These are phyloP conservation scores for Hymenoscyphus linearis DNA, from an alignment of 2,329 filamentous ascomycete genomes.

Conservation along the genomic window DNA sequence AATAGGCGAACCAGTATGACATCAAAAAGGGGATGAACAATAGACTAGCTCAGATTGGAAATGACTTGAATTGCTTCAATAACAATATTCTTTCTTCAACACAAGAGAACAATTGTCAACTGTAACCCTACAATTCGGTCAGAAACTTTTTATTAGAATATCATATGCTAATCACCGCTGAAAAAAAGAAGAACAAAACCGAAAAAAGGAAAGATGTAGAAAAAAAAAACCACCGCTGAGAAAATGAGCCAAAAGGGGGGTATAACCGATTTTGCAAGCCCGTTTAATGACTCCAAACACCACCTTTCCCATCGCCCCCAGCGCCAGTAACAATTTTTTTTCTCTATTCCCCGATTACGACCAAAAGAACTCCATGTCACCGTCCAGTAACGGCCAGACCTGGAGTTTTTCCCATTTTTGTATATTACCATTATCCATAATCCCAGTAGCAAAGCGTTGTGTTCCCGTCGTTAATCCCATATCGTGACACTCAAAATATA, in stretches of 20 bases:
- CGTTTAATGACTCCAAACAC: background rate
- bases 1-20: too few species aligned
- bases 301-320: background rate
- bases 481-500: background rate
- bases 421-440: background rate
- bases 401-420: background rate
- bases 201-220: too few species aligned
- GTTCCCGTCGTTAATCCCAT: background rate
- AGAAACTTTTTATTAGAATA: slow-evolving; percentile 3
- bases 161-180: background rate
- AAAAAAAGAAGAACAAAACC: too few species aligned
- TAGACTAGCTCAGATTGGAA: background rate
- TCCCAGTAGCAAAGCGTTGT: background rate
- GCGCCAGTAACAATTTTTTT: background rate
- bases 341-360: background rate
- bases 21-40: too few species aligned
- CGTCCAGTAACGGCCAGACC: background rate
- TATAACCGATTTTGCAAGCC: slow-evolving; percentile 9
- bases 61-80: background rate
- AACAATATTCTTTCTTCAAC: background rate
- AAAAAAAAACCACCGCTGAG: background rate
- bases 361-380: background rate
- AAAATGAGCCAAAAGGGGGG: slow-evolving; percentile 5
- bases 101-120: background rate
- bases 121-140: background rate